A percentile compares a stretch with the other conserved stretches of the same genome.
These are phyloP conservation scores for Hygrophila difformis DNA, from an alignment of 257 asterid species.

Conservation along the genomic window DNA sequence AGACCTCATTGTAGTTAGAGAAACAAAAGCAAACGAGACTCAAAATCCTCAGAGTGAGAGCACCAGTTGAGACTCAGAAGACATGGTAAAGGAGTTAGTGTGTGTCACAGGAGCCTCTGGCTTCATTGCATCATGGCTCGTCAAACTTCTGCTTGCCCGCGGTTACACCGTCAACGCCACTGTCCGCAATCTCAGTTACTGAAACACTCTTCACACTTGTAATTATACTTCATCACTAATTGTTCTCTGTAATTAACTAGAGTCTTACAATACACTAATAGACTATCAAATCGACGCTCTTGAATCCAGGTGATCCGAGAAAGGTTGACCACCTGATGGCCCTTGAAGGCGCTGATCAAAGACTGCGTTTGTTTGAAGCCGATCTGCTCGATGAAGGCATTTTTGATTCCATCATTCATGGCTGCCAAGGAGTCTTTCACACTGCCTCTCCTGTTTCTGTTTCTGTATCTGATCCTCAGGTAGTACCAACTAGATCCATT, in stretches of 20 bases:
- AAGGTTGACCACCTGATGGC: conserved; percentile 37
- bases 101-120: conserved; percentile 73
- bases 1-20: no score
- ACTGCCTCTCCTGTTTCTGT: conserved; percentile 45
- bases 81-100: conserved; percentile 17
- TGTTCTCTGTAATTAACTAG: no score
- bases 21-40: no score
- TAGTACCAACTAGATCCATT: not conserved
- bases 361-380: conserved; percentile 40
- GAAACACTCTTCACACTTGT: no score
- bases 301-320: conserved; percentile 33
- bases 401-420: conserved; percentile 43
- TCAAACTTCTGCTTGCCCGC: conserved; percentile 39
- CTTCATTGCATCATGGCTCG: conserved; percentile 59
- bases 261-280: no score
- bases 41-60: no score
- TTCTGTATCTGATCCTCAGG: conserved; percentile 33
- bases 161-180: conserved; percentile 60
- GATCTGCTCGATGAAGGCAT: conserved; percentile 38
- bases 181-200: conserved; percentile 41
- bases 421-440: conserved; percentile 59
- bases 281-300: not conserved
- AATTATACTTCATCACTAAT: no score
- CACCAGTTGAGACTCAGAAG: no score
- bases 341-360: conserved; percentile 53